These are phyloP conservation scores for Ajuga reptans DNA, from an alignment of 305 asterid genomes.

Conservation along the genomic window DNA sequence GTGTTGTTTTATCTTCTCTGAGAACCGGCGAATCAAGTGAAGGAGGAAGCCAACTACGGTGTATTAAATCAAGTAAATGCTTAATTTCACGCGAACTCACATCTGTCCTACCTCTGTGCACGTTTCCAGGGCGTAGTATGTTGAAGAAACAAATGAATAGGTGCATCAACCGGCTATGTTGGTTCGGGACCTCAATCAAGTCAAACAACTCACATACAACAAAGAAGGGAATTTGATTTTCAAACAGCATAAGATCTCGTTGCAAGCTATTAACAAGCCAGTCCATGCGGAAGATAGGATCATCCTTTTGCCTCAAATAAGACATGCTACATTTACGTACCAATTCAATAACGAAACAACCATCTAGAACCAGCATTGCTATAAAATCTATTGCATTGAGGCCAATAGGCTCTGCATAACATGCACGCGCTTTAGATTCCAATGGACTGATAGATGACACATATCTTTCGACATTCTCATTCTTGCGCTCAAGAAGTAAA, in stretches of 20 bases:
- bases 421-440: too few relatives aligned
- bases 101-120: background rate
- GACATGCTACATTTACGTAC: background rate
- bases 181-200: background rate
- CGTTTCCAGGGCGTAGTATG: background rate
- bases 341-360: constrained; percentile 22
- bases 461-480: too few relatives aligned
- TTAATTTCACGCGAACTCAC: background rate
- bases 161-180: background rate
- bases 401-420: background rate
- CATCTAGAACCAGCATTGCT: constrained; percentile 25
- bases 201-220: background rate
- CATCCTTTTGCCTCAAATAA: too few relatives aligned
- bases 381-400: background rate
- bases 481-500: background rate
- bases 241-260: constrained; percentile 16
- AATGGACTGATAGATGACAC: background rate
- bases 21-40: background rate
- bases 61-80: constrained; percentile 18
- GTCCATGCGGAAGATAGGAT: too few relatives aligned
- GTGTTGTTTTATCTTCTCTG: background rate
- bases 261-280: too few relatives aligned
- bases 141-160: background rate
- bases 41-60: background rate
- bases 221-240: constrained; percentile 15